These are phyloP conservation scores for Artemisia tridentata DNA, from an alignment of 129 eudicot species.

Conservation along the genomic window DNA sequence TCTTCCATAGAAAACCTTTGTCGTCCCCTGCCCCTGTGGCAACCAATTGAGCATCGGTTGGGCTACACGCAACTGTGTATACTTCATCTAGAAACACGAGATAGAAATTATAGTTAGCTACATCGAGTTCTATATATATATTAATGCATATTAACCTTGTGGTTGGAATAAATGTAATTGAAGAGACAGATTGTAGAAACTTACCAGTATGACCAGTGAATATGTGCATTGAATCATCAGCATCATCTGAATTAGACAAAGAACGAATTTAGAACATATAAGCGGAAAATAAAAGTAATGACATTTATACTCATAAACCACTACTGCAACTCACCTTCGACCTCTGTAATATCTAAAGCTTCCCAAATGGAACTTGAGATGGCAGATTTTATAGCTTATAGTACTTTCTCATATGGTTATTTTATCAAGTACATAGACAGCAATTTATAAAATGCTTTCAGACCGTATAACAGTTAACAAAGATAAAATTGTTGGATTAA, in stretches of 20 bases:
- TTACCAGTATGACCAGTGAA: conserved; percentile 95
- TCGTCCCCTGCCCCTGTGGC: conserved; percentile 99
- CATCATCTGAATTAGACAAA: conserved; percentile 52
- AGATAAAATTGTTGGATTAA: neutral
- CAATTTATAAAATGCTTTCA: too few species aligned
- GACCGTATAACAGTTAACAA: too few species aligned
- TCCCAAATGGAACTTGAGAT: too few species aligned
- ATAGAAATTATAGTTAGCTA: conserved; percentile 5
- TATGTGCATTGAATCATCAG: conserved; percentile 93
- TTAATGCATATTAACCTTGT: neutral
- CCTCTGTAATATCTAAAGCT: too few species aligned
- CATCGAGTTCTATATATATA: neutral
- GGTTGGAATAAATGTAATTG: neutral
- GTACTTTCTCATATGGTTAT: too few species aligned
- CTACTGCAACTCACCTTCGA: too few species aligned
- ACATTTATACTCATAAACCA: neutral
- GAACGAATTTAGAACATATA: neutral
- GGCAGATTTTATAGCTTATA: too few species aligned
- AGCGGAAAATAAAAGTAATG: neutral
- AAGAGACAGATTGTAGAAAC: too few species aligned
- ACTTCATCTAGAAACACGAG: conserved; percentile 57
- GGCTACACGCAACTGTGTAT: conserved; percentile 87
- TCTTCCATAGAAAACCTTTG: conserved; percentile 85
- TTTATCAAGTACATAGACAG: too few species aligned
- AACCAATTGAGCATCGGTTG: conserved; percentile 75